These are phyloP conservation scores for Zymoseptoria ardabiliae DNA, from an alignment of 2,329 filamentous ascomycete species.

Conservation along the genomic window DNA sequence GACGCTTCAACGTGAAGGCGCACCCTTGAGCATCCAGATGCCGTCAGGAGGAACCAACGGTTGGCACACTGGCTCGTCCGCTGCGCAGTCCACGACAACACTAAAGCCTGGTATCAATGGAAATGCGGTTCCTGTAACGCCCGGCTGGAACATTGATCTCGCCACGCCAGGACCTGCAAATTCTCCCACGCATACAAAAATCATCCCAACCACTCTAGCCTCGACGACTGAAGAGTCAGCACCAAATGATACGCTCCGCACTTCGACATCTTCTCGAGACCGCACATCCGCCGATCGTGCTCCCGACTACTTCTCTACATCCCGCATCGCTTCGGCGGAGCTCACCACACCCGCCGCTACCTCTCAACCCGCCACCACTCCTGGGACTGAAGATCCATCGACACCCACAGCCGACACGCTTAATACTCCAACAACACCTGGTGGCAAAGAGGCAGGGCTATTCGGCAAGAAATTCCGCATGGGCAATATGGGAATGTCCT, in stretches of 20 bases:
- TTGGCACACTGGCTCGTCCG: constrained; percentile 35
- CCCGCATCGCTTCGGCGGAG: constrained; percentile 43
- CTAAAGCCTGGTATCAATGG: constrained; percentile 59
- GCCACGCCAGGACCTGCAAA: constrained; percentile 29
- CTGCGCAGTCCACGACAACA: constrained; percentile 42
- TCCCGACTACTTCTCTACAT: constrained; percentile 71
- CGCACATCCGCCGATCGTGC: constrained; percentile 53
- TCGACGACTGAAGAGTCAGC: constrained; percentile 32
- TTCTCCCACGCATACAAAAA: constrained; percentile 29
- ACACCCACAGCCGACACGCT: constrained; percentile 28
- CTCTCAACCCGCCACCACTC: constrained; percentile 25
- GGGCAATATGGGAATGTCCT: constrained; percentile 37
- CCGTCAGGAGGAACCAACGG: constrained; percentile 37
- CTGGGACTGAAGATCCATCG: constrained; percentile 29
- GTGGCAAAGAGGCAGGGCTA: constrained; percentile 52
- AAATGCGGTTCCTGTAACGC: constrained; percentile 55
- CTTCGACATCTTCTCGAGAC: constrained; percentile 43
- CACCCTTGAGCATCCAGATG: constrained; percentile 55
- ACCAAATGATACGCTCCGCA: constrained; percentile 47
- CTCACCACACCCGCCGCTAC: constrained; percentile 20
- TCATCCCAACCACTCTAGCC: constrained; percentile 30
- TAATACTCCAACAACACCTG: constrained; percentile 34
- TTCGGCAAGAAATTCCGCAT: constrained; percentile 82
- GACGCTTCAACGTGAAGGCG: constrained; percentile 48
- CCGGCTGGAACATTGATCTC: constrained; percentile 69